These are phyloP conservation scores for Mucor indicus DNA, from an alignment of 371 early-diverging fungal genomes.

Conservation along the genomic window DNA sequence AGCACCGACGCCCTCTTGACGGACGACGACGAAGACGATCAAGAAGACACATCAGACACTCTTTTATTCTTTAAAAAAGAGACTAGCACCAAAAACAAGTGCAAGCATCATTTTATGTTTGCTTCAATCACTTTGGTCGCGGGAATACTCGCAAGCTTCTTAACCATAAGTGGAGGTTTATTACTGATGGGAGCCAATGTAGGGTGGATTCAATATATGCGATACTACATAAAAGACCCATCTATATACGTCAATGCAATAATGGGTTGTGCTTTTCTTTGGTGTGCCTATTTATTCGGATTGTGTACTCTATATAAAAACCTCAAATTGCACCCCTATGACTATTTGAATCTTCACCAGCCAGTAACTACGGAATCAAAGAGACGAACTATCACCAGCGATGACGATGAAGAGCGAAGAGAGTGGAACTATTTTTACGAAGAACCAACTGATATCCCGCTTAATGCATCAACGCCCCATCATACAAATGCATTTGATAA, in stretches of 20 bases:
- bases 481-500: no score
- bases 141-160: slow-evolving; percentile 27
- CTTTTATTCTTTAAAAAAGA: no score
- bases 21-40: slow-evolving; percentile 19
- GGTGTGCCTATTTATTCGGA: slow-evolving; percentile 44
- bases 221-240: slow-evolving; percentile 32
- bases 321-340: no score
- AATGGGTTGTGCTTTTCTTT: slow-evolving; percentile 33
- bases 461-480: no score
- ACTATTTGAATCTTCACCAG: no score
- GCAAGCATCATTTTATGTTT: slow-evolving; percentile 31
- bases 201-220: slow-evolving; percentile 36
- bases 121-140: slow-evolving; percentile 33
- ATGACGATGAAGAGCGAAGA: no score
- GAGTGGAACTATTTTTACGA: no score
- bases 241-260: slow-evolving; percentile 33
- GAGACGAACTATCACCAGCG: no score
- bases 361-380: no score
- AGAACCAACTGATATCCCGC: no score
- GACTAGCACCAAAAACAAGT: no score
- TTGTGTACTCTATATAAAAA: slow-evolving; percentile 61
- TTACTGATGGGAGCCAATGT: slow-evolving; percentile 38
- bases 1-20: no score
- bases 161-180: slow-evolving; percentile 36
- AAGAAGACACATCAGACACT: not conserved